Base-by-base conservation (phyloP, 352 stramenopile genomes). In the Blastocystis sp. region DNA sequence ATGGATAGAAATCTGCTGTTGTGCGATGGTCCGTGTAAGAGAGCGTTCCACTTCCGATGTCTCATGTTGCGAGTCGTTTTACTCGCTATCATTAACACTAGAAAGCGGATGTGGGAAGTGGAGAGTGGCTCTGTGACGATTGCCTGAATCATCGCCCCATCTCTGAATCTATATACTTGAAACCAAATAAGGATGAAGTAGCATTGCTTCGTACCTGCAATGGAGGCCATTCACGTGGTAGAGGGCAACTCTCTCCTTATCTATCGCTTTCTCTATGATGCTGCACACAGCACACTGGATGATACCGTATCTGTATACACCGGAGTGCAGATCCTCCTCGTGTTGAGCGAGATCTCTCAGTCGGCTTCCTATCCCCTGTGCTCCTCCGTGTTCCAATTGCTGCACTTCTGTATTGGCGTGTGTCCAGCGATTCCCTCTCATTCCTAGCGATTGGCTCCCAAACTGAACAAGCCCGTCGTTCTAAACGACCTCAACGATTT, bases 91-190 rank as follows among this genome's bases (percentile, higher is more conserved):
- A 57, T 11, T 57, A 2, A 84, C 42, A 9, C 0, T 69, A 84
- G 74, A 66, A 84, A 45, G 9, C 19, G 17, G 74, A 84, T 84
- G 59, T 84, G 14, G 74, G 74, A 6, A 54, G 69, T 42, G 74
- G 74, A 24, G 74, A 84, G 42, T 84, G 74, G 74, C 69, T 70
- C 40, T 84, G 74, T 69, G 74, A 84, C 65, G 74, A 84, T 69
- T 84, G 74, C 45, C 28, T 84, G 38, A 14, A 66, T 66, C 57
- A 68, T 21, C 48, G 54, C 45, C 59, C 74, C 65, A 21, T 84
- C 14, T 48, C 42, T 9, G 52, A 84, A 57, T 84, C 74, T 52
- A 45, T 84, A 2, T 84, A 84, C 61, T 0, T 40, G 2, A 84
- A 84, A 62, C 74, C 54, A n/a, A 66, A 40, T 24, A 54, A 84